Percentiles rank a stretch among this genome's conserved stretches.
Evolutionary conservation across 441 rosid species (phyloP).

Genomic region (Biscutella auriculata): DNA sequence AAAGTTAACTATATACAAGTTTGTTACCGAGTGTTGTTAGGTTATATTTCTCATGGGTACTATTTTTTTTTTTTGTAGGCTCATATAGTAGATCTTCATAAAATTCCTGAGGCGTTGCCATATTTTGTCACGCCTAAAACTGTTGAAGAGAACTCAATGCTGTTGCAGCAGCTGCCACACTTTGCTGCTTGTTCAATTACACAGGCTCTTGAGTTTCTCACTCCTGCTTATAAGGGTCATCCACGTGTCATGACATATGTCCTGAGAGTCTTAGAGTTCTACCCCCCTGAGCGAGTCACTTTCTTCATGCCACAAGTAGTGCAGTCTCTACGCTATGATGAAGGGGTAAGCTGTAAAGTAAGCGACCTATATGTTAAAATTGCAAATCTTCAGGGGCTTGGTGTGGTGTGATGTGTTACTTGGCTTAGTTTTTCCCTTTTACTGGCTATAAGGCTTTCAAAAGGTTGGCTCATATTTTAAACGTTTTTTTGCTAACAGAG

Average conservation of each 20-base stretch:
- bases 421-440: not conserved
- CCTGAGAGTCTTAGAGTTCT: no score
- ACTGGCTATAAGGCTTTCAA: not conserved
- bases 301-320: slow-evolving; percentile 26
- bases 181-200: no score
- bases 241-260: no score
- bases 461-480: not conserved
- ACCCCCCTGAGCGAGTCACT: no score
- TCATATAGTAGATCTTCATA: slow-evolving; percentile 25
- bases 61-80: slow-evolving; percentile 30
- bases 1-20: no score
- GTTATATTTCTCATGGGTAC: not conserved
- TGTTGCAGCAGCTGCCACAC: slow-evolving; percentile 6
- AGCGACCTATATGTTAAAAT: no score
- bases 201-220: no score
- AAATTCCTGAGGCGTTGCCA: no score
- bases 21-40: no score
- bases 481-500: slow-evolving; percentile 31
- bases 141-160: slow-evolving; percentile 26
- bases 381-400: not conserved
- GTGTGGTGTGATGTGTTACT: not conserved
- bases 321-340: slow-evolving; percentile 80
- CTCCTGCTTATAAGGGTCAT: no score
- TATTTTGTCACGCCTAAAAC: no score
- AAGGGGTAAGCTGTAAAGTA: slow-evolving; percentile 37